Conservation (phyloP, 495 filamentous ascomycete genomes). For the Hypoxylon lenormandii region DNA sequence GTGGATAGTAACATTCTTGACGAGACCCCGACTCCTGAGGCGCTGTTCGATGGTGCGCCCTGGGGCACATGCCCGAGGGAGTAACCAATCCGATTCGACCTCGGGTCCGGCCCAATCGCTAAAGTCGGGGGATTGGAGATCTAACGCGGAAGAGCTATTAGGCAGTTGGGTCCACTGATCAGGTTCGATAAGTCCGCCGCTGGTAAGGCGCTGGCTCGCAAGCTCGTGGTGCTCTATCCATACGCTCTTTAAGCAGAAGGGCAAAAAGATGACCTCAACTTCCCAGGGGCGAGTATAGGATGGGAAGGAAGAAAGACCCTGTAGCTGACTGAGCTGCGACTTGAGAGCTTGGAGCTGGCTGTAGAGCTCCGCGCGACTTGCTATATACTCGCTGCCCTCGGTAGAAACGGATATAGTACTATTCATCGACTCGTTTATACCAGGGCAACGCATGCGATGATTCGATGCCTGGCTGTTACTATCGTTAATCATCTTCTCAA, state of each 20-base stretch:
- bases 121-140: conserved; percentile 59
- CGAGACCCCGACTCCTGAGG: conserved; percentile 73
- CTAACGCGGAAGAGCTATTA: conserved; percentile 56
- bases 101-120: conserved; percentile 61
- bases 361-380: conserved; percentile 59
- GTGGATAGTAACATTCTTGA: conserved; percentile 68
- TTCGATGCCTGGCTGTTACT: conserved; percentile 58
- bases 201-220: conserved; percentile 57
- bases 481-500: conserved; percentile 66
- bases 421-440: conserved; percentile 54
- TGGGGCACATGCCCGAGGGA: conserved; percentile 68
- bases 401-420: conserved; percentile 63
- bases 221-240: conserved; percentile 68
- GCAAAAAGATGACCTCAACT: conserved; percentile 75
- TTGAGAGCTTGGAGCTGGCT: conserved; percentile 67
- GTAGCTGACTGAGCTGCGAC: conserved; percentile 67
- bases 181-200: conserved; percentile 53
- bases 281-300: conserved; percentile 71
- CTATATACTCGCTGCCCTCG: conserved; percentile 50
- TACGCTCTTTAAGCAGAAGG: conserved; percentile 72
- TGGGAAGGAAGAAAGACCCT: conserved; percentile 65
- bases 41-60: conserved; percentile 69
- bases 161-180: conserved; percentile 71
- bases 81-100: conserved; percentile 64
- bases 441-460: conserved; percentile 45